These are phyloP conservation scores for Neonectria ditissima DNA, from an alignment of 2,329 filamentous ascomycete genomes.

Conservation along the genomic window DNA sequence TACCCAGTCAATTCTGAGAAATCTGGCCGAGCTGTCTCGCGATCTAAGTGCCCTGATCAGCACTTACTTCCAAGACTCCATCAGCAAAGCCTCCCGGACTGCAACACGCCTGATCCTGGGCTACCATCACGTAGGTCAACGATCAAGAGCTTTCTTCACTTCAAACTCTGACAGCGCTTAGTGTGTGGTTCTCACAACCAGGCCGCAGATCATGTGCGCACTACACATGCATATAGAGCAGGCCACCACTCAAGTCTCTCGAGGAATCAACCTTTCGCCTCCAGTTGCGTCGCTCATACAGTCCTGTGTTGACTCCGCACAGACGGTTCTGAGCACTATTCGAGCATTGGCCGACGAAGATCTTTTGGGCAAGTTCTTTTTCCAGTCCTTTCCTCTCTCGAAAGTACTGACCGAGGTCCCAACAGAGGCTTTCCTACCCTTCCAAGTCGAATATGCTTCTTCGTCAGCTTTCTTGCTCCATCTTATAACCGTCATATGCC, in stretches of 20 bases:
- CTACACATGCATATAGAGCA: slow-evolving; percentile 49
- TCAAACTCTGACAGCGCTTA: slow-evolving; percentile 13
- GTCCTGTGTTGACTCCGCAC: slow-evolving; percentile 46
- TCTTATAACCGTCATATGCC: slow-evolving; percentile 49
- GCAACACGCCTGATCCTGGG: slow-evolving; percentile 42
- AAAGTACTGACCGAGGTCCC: not conserved
- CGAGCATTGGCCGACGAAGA: slow-evolving; percentile 46
- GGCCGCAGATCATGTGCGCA: slow-evolving; percentile 49
- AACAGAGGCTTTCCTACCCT: slow-evolving; percentile 52
- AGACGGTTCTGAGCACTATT: slow-evolving; percentile 43
- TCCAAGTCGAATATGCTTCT: slow-evolving; percentile 56
- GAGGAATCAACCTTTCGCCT: slow-evolving; percentile 34
- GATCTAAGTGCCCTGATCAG: slow-evolving; percentile 44
- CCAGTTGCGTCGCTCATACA: slow-evolving; percentile 46
- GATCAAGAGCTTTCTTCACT: no score
- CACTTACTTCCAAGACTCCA: slow-evolving; percentile 45
- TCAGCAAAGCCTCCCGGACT: slow-evolving; percentile 45
- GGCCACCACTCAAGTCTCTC: slow-evolving; percentile 34
- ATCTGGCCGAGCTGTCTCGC: slow-evolving; percentile 42
- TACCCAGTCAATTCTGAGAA: slow-evolving; percentile 44
- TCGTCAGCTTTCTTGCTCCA: slow-evolving; percentile 56
- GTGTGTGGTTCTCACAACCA: slow-evolving; percentile 47
- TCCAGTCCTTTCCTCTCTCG: rapidly evolving
- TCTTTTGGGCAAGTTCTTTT: slow-evolving; percentile 37
- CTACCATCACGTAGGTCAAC: slow-evolving; percentile 40